phyloP scores from a whole-genome alignment of 106 monocot genomes.

The Dioscorea alata region DNA sequence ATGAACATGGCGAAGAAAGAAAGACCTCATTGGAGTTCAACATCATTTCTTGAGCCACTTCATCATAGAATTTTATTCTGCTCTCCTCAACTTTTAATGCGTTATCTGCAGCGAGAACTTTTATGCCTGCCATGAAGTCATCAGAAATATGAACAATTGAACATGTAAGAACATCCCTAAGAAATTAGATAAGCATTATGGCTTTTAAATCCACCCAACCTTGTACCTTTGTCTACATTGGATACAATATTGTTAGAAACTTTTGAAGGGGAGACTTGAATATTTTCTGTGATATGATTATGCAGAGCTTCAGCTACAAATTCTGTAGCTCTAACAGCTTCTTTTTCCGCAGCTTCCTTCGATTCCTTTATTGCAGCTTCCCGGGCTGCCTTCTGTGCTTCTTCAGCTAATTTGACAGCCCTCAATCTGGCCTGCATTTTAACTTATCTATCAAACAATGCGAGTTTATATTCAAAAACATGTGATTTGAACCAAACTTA shows the following conservation, averaged over 20 bases:
- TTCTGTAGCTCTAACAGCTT: constrained; percentile 29
- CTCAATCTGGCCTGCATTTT: constrained; percentile 39
- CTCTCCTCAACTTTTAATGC: constrained; percentile 56
- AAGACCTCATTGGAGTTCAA: constrained; percentile 37
- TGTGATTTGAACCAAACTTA: too few species aligned
- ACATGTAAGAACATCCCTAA: too few species aligned
- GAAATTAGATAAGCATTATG: too few species aligned
- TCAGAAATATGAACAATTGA: not conserved
- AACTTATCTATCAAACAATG: too few species aligned
- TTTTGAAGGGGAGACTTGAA: not conserved
- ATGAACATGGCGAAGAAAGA: too few species aligned
- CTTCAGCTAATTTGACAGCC: constrained; percentile 52
- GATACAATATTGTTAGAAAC: too few species aligned
- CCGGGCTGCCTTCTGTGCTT: constrained; percentile 34
- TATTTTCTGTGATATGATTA: constrained; percentile 5
- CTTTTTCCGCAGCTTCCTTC: constrained; percentile 46
- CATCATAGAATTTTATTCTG: constrained; percentile 39
- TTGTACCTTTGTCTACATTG: too few species aligned
- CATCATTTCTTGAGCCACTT: constrained; percentile 23
- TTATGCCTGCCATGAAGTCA: constrained; percentile 28
- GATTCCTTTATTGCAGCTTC: constrained; percentile 41
- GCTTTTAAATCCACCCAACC: too few species aligned
- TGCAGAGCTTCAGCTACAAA: constrained; percentile 5
- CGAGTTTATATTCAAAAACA: too few species aligned
- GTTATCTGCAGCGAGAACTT: constrained; percentile 51